Evolutionary conservation across 1,284 basidiomycete genomes (phyloP).

Genomic region (Anthracocystis walkeri): DNA sequence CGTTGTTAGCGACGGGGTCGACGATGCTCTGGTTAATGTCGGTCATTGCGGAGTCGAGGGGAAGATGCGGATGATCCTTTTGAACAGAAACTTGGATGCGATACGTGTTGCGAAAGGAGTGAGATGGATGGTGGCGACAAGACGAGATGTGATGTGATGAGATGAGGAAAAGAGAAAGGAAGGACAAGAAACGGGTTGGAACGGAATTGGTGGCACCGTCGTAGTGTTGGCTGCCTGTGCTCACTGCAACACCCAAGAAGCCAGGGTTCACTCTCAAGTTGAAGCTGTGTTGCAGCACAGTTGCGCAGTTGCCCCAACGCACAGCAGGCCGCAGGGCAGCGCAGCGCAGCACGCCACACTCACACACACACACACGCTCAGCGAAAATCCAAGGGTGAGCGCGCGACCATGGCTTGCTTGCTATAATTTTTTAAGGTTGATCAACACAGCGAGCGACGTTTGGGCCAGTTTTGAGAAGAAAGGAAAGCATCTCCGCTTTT

Average conservation of each 20-base stretch:
- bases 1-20: constrained; percentile 50
- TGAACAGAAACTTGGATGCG: neutral
- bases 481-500: constrained; percentile 3
- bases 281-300: neutral
- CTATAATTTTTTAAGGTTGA: constrained; percentile 1
- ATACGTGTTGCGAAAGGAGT: neutral
- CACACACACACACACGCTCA: neutral
- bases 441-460: constrained; percentile 9
- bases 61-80: neutral
- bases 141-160: neutral
- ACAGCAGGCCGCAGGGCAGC: neutral
- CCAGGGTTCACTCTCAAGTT: constrained; percentile 9
- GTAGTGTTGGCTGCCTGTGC: no score
- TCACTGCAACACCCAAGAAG: neutral
- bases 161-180: neutral
- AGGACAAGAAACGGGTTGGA: neutral
- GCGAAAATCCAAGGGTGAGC: neutral
- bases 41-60: constrained; percentile 27
- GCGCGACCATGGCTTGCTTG: constrained; percentile 19
- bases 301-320: no score
- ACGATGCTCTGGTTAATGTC: constrained; percentile 52
- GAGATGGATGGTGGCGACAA: neutral
- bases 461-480: constrained; percentile 42
- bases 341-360: constrained; percentile 3
- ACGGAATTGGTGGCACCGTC: no score